Conservation (phyloP, 331 rosid genomes). For the Saraca asoca region DNA sequence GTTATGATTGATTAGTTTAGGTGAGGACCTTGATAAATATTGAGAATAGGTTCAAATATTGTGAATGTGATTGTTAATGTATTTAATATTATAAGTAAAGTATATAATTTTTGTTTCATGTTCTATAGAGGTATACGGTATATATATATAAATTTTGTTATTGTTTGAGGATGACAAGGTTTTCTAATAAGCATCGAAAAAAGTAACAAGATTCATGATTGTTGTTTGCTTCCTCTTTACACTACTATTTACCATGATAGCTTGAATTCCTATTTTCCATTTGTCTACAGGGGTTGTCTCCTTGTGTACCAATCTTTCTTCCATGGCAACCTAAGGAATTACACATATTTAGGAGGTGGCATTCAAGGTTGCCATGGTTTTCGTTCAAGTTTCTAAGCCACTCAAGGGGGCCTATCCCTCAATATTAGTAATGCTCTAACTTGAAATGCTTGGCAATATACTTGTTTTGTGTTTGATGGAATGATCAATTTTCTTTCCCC, state of each 20-base stretch:
- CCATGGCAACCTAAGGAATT: slow-evolving; percentile 30
- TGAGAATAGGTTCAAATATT: too few relatives aligned
- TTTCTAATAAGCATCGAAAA: too few relatives aligned
- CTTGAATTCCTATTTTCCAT: neutral
- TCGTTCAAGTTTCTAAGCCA: slow-evolving; percentile 32
- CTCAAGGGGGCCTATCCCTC: slow-evolving; percentile 46
- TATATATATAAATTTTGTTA: too few relatives aligned
- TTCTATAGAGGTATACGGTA: too few relatives aligned
- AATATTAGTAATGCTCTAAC: slow-evolving; percentile 36
- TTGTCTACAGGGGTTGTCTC: slow-evolving; percentile 40
- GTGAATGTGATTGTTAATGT: too few relatives aligned
- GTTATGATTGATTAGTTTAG: too few relatives aligned
- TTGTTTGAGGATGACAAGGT: too few relatives aligned
- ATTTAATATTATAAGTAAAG: too few relatives aligned
- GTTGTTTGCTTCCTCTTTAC: neutral
- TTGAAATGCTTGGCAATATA: neutral
- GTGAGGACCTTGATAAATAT: too few relatives aligned
- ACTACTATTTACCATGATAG: neutral
- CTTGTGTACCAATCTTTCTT: slow-evolving; percentile 51
- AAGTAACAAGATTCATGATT: too few relatives aligned
- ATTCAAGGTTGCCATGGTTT: slow-evolving; percentile 42
- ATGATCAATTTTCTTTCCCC: slow-evolving; percentile 4
- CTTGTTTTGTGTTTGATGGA: neutral
- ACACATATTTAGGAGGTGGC: slow-evolving; percentile 39
- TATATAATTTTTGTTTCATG: too few relatives aligned